phyloP scores from a whole-genome alignment of 768 basidiomycete species.

The Tricholoma terreum region DNA sequence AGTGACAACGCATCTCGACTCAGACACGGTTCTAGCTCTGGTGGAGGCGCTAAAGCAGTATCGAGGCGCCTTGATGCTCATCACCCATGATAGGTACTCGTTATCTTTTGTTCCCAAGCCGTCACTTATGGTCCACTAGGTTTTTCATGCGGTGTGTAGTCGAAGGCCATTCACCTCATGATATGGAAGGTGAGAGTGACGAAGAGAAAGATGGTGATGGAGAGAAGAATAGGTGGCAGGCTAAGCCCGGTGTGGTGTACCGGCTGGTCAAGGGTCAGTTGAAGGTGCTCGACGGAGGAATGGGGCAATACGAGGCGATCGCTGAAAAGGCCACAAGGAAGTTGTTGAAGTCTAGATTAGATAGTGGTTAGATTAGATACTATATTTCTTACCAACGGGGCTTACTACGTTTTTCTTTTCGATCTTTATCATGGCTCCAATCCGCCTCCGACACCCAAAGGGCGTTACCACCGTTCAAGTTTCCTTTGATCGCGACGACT shows the following conservation, averaged over 20 bases:
- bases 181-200: slow-evolving; percentile 11
- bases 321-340: slow-evolving; percentile 16
- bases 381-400: background rate
- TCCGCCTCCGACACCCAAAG: slow-evolving; percentile 83
- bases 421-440: slow-evolving; percentile 57
- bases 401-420: too few relatives aligned
- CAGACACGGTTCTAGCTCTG: slow-evolving; percentile 54
- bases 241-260: slow-evolving; percentile 22
- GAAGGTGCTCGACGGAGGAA: slow-evolving; percentile 22
- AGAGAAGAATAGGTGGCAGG: slow-evolving; percentile 11
- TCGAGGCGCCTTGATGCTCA: slow-evolving; percentile 55
- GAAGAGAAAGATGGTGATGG: slow-evolving; percentile 15
- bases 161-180: slow-evolving; percentile 22
- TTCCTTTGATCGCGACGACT: slow-evolving; percentile 45
- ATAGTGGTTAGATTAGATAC: slow-evolving; percentile 1
- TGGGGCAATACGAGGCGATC: slow-evolving; percentile 23
- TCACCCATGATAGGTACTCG: slow-evolving; percentile 52
- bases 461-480: slow-evolving; percentile 79
- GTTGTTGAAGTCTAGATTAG: slow-evolving; percentile 6
- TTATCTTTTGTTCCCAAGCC: too few relatives aligned
- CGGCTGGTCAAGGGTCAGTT: slow-evolving; percentile 18
- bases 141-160: slow-evolving; percentile 28
- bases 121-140: slow-evolving; percentile 1
- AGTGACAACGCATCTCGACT: slow-evolving; percentile 69
- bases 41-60: slow-evolving; percentile 49